Base-by-base conservation (phyloP, 306 rosid species). In the Fragaria iinumae region DNA sequence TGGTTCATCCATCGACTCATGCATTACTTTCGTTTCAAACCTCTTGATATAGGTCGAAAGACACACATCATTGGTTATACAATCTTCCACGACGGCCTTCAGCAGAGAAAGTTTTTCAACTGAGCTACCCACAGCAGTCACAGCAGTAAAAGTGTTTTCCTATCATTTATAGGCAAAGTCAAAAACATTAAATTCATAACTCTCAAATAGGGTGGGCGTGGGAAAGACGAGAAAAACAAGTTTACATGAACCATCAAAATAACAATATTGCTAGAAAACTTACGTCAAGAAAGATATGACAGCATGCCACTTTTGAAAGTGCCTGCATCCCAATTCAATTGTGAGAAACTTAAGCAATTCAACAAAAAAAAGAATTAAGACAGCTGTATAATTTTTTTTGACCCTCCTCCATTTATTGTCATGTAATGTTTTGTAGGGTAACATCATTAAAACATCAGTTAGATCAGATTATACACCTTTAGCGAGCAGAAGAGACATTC, bases 241-340 rank as follows among this genome's bases (percentile, higher is more conserved):
- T 48, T 12, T 48, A 3, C 52, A 48, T 48, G 52, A 11, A 48
- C 52, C 52, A 13, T 48, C 5, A 3, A 49, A 25, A 25, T 25
- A 16, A 13, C 1, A 49, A 49, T 11, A 49, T 4, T 1, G 20
- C 20, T 49, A 49, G 6, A 49, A 12, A 49, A 55, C 62, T 55
- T 55, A 21, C 63, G 11, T 56, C 4, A 56, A 56, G 63, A 56
- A 56, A 56, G 12, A 56, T 9, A 56, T 56, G 63, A 56, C 63
- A 56, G 10, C 29, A 10, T 56, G 29, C 21, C 29, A 14, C 29
- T 56, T n/a, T 8, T 21, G 63, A 7, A 21, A 56, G 63, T 56
- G 63, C 63, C 63, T 56, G 63, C 63, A 56, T 56, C 13, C 63
- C 63, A 56, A 7, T 56, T 56, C 63, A 49, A 49, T 49, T 49